Percentiles rank a stretch among this genome's conserved stretches.
Conservation (phyloP, 2,329 filamentous ascomycete genomes). For the Sporothrix dimorphospora region DNA sequence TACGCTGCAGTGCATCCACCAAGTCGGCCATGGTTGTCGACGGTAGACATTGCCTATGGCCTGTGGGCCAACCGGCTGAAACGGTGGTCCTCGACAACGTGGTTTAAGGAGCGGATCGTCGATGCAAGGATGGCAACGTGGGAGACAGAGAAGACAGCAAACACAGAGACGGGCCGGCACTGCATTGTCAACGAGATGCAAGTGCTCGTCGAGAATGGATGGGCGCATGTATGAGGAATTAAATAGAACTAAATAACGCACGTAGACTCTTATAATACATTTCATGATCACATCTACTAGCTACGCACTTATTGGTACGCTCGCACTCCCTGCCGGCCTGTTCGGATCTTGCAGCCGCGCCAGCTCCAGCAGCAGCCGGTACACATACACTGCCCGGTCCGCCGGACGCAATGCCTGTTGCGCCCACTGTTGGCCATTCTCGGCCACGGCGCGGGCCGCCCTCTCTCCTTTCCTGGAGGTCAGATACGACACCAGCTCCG, state of each 20-base stretch:
- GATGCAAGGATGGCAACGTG: not conserved
- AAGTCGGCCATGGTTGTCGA: not conserved
- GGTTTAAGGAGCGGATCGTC: not conserved
- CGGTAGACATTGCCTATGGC: not conserved
- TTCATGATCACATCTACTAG: not conserved
- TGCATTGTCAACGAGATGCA: conserved; percentile 12
- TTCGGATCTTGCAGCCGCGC: conserved; percentile 28
- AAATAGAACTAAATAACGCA: not conserved
- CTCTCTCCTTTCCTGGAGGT: conserved; percentile 41
- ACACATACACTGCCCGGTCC: conserved; percentile 26
- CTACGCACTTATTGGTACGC: not conserved
- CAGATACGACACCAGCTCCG: conserved; percentile 54
- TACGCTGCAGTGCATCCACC: not conserved
- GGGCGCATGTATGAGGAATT: not conserved
- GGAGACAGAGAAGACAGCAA: not conserved
- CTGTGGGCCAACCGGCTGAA: not conserved
- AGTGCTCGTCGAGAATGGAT: not conserved
- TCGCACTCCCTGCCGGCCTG: not conserved
- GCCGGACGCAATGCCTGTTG: conserved; percentile 13
- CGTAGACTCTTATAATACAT: no score
- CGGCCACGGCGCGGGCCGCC: conserved; percentile 18
- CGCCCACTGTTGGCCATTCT: conserved; percentile 23
- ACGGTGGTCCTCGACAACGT: not conserved
- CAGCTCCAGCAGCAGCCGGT: conserved; percentile 28
- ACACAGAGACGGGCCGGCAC: not conserved